phyloP scores from a whole-genome alignment of 2,329 filamentous ascomycete genomes.

The Chrysosporium keratinophilum region DNA sequence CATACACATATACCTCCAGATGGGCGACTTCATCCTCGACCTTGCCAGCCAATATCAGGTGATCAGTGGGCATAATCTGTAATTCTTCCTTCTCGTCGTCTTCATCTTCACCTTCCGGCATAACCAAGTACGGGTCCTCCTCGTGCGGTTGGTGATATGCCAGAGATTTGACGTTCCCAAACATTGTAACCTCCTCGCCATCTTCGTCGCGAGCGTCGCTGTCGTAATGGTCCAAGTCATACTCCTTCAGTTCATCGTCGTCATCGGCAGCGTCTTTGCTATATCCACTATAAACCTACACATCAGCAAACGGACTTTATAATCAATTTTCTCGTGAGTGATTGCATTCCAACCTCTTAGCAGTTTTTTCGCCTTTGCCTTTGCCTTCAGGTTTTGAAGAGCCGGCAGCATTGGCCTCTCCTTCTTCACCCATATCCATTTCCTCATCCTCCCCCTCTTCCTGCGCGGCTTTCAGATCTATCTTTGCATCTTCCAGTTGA shows the following conservation, averaged over 20 bases:
- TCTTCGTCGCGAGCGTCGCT: slow-evolving; percentile 61
- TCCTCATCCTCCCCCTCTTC: slow-evolving; percentile 28
- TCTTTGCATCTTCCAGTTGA: slow-evolving; percentile 83
- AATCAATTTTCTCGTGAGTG: neutral
- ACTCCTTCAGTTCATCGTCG: slow-evolving; percentile 89
- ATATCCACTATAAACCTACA: neutral
- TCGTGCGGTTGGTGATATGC: slow-evolving; percentile 91
- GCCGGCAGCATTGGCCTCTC: slow-evolving; percentile 19
- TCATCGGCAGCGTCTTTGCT: slow-evolving; percentile 36
- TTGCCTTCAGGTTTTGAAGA: slow-evolving; percentile 19
- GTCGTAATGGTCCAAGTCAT: slow-evolving; percentile 92
- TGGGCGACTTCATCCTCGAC: slow-evolving; percentile 96
- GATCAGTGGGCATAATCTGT: slow-evolving; percentile 85
- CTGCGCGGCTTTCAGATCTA: slow-evolving; percentile 66
- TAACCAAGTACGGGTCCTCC: slow-evolving; percentile 91
- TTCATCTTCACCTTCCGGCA: slow-evolving; percentile 56
- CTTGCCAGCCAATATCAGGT: slow-evolving; percentile 81
- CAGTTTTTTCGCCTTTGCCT: slow-evolving; percentile 17
- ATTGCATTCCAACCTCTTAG: slow-evolving; percentile 14
- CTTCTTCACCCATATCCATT: slow-evolving; percentile 27
- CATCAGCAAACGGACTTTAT: neutral
- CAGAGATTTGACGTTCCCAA: slow-evolving; percentile 86
- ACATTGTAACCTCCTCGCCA: slow-evolving; percentile 72
- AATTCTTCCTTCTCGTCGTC: slow-evolving; percentile 85
- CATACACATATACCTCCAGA: slow-evolving; percentile 94